Percentiles rank a stretch among this genome's conserved stretches.
These are phyloP conservation scores for Pilasporangium apinafurcum DNA, from an alignment of 352 stramenopile species.

Conservation along the genomic window DNA sequence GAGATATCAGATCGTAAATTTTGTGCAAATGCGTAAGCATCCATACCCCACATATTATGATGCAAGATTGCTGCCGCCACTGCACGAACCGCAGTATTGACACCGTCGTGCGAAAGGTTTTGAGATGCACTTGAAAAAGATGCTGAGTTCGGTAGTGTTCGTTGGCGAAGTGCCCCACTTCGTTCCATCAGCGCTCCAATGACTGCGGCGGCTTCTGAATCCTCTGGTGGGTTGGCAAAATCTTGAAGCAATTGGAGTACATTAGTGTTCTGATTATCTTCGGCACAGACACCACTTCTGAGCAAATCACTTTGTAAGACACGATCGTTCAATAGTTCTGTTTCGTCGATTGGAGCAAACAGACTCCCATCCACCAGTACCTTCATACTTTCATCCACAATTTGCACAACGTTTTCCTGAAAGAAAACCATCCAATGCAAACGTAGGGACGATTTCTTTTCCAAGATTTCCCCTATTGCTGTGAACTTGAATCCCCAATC, in stretches of 20 bases:
- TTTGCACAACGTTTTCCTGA: conserved; percentile 27
- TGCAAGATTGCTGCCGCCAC: conserved; percentile 76
- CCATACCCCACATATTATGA: conserved; percentile 85
- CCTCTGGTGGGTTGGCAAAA: conserved; percentile 29
- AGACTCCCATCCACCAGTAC: conserved; percentile 39
- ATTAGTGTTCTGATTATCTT: conserved; percentile 46
- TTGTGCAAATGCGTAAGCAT: conserved; percentile 64
- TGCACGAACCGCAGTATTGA: conserved; percentile 61
- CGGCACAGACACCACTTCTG: conserved; percentile 37
- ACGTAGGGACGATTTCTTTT: conserved; percentile 44
- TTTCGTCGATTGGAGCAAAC: conserved; percentile 39
- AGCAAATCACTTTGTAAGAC: conserved; percentile 69
- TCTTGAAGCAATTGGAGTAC: conserved; percentile 57
- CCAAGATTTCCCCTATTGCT: conserved; percentile 51
- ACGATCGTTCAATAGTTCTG: conserved; percentile 39
- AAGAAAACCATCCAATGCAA: conserved; percentile 64
- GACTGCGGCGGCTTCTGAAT: conserved; percentile 34
- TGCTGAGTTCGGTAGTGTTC: conserved; percentile 10
- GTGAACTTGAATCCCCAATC: conserved; percentile 83
- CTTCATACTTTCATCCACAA: conserved; percentile 46
- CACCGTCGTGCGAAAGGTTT: conserved; percentile 21
- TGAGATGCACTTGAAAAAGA: conserved; percentile 32
- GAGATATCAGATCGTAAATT: conserved; percentile 53
- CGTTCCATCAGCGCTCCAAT: conserved; percentile 31
- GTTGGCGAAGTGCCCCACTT: conserved; percentile 11